Percentiles rank a stretch among this genome's conserved stretches.
phyloP scores from a whole-genome alignment of 2,329 filamentous ascomycete genomes.

The Elsinoe arachidis region DNA sequence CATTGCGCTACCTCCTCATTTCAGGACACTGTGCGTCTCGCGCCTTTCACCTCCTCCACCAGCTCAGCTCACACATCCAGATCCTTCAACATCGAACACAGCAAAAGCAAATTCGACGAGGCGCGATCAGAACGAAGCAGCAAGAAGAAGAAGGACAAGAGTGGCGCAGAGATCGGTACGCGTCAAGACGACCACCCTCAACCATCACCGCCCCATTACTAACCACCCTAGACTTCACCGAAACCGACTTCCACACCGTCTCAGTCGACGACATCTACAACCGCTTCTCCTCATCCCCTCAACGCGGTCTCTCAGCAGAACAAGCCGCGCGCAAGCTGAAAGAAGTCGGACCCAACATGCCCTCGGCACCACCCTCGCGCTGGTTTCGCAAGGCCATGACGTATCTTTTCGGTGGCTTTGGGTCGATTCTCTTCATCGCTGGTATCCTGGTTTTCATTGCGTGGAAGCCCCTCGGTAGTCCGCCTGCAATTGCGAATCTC shows the following conservation, averaged over 20 bases:
- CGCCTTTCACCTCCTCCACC: background rate
- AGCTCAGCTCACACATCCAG: constrained; percentile 15
- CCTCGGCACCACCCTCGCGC: constrained; percentile 56
- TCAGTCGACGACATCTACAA: constrained; percentile 49
- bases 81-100: constrained; percentile 36
- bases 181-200: background rate
- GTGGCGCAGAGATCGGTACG: constrained; percentile 28
- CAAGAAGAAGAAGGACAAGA: constrained; percentile 25
- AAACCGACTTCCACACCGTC: constrained; percentile 61
- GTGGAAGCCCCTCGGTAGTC: constrained; percentile 66
- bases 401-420: constrained; percentile 74
- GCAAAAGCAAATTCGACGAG: constrained; percentile 22
- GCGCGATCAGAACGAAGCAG: constrained; percentile 19
- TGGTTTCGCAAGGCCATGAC: constrained; percentile 50
- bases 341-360: constrained; percentile 59
- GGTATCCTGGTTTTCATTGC: constrained; percentile 65
- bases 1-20: constrained; percentile 36
- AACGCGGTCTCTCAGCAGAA: constrained; percentile 51
- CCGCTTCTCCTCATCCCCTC: constrained; percentile 49
- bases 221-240: constrained; percentile 24
- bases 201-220: constrained; percentile 10
- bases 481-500: constrained; percentile 61
- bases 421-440: constrained; percentile 59
- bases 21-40: constrained; percentile 30
- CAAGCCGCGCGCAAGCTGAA: constrained; percentile 47